Evolutionary conservation across 352 stramenopile species (phyloP), one percentile per base, ranked within the genome.

Genomic region (Globisporangium carolinianum): DNA sequence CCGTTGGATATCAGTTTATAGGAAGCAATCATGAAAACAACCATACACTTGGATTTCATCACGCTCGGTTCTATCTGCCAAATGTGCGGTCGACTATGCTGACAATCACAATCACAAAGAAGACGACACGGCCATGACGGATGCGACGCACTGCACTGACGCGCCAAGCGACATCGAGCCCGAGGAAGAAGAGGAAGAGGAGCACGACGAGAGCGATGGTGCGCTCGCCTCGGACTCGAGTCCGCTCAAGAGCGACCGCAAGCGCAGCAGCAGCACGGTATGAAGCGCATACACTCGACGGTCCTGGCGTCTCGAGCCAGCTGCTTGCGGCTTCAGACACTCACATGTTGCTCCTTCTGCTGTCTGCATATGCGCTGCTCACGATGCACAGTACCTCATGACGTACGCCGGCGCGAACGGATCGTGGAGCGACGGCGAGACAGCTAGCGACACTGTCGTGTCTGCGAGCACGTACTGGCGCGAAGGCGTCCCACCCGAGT

Each of bases 391-490:
- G 41, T 47, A 57, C 3, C 17, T 62, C 42, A 51, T 55, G 51
- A 6, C 50, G 41, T 57, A 53, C 43, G 9, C 35, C 14, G 18
- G 48, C 0, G 18, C 6, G 9, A 32, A 55, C 47, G 43, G 17
- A 37, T 53, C 24, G 6, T 35, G 42, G 51, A 56, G 51, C 51
- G 51, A 56, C 17, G 39, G 43, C n/a, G 59, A 57, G 1, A 14
- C 32, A n/a, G 12, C 35, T 18, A 36, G 15, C 39, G 39, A 55
- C 14, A 2, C 24, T 4, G 39, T 65, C 5, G 47, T 41, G n/a
- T 55, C 59, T 15, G 59, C 59, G 1, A 54, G 45, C 39, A 45
- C 54, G 5, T 65, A 65, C 41, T 65, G 59, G 59, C 53, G 55
- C 39, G 47, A 60, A 7, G 59, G 53, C 10, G 35, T 52, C 0